Base-by-base conservation (phyloP, 2,329 filamentous ascomycete species). In the Beauveria medogensis region DNA sequence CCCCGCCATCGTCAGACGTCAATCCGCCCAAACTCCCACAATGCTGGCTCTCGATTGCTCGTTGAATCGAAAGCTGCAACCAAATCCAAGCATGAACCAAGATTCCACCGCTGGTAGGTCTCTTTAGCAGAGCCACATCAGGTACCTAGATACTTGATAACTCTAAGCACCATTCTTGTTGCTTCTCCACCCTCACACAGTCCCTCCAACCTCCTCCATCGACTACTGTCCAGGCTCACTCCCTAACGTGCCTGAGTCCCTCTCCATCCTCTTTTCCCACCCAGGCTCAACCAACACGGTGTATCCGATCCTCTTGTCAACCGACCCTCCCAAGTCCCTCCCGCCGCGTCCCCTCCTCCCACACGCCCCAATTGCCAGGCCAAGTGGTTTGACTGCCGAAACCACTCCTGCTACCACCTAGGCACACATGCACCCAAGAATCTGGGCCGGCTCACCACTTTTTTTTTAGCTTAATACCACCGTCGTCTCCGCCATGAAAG, bases 401-500 rank as follows among this genome's bases (percentile, higher is more conserved):
- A 58, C 46, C 46, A 51, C 55, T 50, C 8, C 46, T 58, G 55
- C 55, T 43, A 43, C 55, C 24, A 57, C 44, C 44, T 6, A 48
- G 43, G n/a, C 40, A 22, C 46, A 9, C 44, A 20, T 40, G 18
- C n/a, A 48, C 46, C 55, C 43, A 40, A 47, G 26, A 40, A 34
- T 37, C 24, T 37, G 26, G 28, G 34, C 46, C 16, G 18, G 37
- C 55, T 41, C 55, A 18, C 53, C 53, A 26, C 50, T 3, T 37
- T 30, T 16, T 44, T 56, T 41, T 40, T 57, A 57, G 55, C 44
- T 57, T 57, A 57, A 50, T 50, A 57, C 44, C 30, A 30, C 16
- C 44, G 16, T 16, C 54, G 28, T 57, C 55, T 57, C 55, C 55
- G 57, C 50, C 57, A 59, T 59, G 57, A 50, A 54, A 22, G 43